Conservation (phyloP, 2,329 filamentous ascomycete genomes). For the Beauveria pseudobassiana region DNA sequence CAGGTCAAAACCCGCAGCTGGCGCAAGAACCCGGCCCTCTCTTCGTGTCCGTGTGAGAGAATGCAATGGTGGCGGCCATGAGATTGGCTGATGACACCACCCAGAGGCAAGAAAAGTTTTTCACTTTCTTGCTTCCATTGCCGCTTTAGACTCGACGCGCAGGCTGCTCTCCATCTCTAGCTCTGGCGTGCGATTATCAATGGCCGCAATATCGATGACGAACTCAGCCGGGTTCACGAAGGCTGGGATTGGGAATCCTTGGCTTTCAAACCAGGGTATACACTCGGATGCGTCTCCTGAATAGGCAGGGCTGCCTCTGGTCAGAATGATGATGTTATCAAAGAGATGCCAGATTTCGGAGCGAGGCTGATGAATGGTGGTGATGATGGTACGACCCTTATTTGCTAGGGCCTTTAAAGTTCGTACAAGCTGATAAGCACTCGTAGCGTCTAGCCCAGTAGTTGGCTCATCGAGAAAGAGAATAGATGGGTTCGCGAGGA, state of each 20-base stretch:
- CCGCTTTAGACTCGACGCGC: conserved; percentile 51
- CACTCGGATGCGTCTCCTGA: conserved; percentile 53
- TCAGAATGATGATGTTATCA: conserved; percentile 62
- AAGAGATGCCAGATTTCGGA: conserved; percentile 76
- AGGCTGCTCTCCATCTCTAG: conserved; percentile 52
- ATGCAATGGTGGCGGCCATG: conserved; percentile 3
- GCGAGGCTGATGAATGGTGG: conserved; percentile 69
- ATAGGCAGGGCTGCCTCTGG: conserved; percentile 60
- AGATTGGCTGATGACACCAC: conserved; percentile 4
- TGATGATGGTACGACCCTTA: conserved; percentile 63
- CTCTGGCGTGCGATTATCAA: conserved; percentile 64
- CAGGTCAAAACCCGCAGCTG: conserved; percentile 60
- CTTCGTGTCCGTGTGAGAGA: conserved; percentile 16
- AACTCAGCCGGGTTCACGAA: conserved; percentile 76
- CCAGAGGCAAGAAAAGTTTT: conserved; percentile 19
- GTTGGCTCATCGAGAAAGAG: conserved; percentile 75
- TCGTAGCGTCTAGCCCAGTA: conserved; percentile 69
- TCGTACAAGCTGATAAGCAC: conserved; percentile 64
- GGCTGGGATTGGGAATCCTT: conserved; percentile 55
- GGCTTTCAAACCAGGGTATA: conserved; percentile 54
- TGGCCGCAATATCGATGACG: conserved; percentile 64
- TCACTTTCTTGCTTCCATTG: conserved; percentile 46
- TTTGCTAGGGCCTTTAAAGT: conserved; percentile 61
- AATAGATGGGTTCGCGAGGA: conserved; percentile 71
- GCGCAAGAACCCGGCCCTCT: conserved; percentile 49